These are phyloP conservation scores for Taiozyma sp. DNA, from an alignment of 1,139 yeast genomes.

Conservation along the genomic window DNA sequence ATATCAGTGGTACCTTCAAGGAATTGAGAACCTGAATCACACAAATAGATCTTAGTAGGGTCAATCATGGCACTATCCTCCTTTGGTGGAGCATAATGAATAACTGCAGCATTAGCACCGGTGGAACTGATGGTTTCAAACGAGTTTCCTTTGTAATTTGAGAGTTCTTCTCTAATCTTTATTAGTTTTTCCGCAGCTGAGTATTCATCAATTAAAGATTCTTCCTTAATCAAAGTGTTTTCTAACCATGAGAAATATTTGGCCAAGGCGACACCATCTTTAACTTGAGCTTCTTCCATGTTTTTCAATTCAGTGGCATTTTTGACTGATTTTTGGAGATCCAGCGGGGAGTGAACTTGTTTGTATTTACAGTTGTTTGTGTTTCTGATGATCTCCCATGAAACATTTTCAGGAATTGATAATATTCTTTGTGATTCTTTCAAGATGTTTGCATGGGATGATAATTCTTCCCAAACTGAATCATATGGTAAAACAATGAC, in stretches of 20 bases:
- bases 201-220: slow-evolving; percentile 65
- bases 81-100: slow-evolving; percentile 78
- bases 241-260: slow-evolving; percentile 88
- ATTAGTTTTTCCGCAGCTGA: slow-evolving; percentile 68
- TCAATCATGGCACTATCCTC: slow-evolving; percentile 63
- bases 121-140: slow-evolving; percentile 91
- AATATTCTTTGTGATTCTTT: slow-evolving; percentile 36
- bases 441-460: slow-evolving; percentile 37
- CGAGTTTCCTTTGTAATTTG: slow-evolving; percentile 73
- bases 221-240: slow-evolving; percentile 46
- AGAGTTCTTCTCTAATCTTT: slow-evolving; percentile 56
- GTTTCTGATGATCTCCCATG: slow-evolving; percentile 76
- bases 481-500: slow-evolving; percentile 48
- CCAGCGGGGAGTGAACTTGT: slow-evolving; percentile 55
- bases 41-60: slow-evolving; percentile 71
- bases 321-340: slow-evolving; percentile 72
- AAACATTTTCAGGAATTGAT: slow-evolving; percentile 58
- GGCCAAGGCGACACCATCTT: slow-evolving; percentile 81
- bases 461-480: slow-evolving; percentile 49
- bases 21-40: slow-evolving; percentile 94
- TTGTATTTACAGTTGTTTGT: slow-evolving; percentile 38
- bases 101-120: slow-evolving; percentile 89
- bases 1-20: slow-evolving; percentile 95
- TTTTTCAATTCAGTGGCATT: slow-evolving; percentile 70
- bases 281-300: slow-evolving; percentile 71